Evolutionary conservation across 2,329 filamentous ascomycete species (phyloP).

Genomic region (Monilinia fructigena): DNA sequence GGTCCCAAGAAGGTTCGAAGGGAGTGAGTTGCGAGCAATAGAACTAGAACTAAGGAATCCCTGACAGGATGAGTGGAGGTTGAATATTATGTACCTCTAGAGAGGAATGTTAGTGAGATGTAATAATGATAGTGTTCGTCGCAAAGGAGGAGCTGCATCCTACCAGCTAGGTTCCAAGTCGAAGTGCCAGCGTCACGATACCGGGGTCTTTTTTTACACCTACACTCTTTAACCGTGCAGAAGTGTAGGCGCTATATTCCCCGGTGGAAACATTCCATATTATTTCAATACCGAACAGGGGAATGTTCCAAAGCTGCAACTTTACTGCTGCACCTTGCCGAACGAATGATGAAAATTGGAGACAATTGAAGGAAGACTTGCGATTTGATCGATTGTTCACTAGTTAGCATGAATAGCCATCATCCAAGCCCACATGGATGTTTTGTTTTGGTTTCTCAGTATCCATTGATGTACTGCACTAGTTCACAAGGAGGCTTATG

Average conservation of each 20-base stretch:
- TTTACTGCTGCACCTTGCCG: constrained; percentile 22
- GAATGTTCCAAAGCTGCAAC: constrained; percentile 21
- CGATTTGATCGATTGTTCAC: constrained; percentile 18
- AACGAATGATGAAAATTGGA: constrained; percentile 10
- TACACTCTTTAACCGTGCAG: constrained; percentile 20
- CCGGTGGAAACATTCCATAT: constrained; percentile 24
- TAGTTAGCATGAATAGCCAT: constrained; percentile 13
- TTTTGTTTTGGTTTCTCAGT: constrained; percentile 2
- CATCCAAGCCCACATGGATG: constrained; percentile 10
- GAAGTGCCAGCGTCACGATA: constrained; percentile 12
- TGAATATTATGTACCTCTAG: not conserved
- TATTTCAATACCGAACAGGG: constrained; percentile 22
- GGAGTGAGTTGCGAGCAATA: constrained; percentile 4
- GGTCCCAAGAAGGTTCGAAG: constrained; percentile 15
- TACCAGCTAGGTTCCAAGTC: constrained; percentile 16
- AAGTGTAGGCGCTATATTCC: constrained; percentile 22
- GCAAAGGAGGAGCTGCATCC: constrained; percentile 20
- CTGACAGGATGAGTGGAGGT: not conserved
- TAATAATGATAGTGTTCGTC: not conserved
- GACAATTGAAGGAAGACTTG: constrained; percentile 23
- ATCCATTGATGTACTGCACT: not conserved
- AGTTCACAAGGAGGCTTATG: not conserved
- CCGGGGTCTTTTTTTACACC: constrained; percentile 9
- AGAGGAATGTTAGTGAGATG: not conserved
- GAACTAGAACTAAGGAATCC: not conserved